Conservation (phyloP, 768 basidiomycete species). For the Mrakia blollopis region DNA sequence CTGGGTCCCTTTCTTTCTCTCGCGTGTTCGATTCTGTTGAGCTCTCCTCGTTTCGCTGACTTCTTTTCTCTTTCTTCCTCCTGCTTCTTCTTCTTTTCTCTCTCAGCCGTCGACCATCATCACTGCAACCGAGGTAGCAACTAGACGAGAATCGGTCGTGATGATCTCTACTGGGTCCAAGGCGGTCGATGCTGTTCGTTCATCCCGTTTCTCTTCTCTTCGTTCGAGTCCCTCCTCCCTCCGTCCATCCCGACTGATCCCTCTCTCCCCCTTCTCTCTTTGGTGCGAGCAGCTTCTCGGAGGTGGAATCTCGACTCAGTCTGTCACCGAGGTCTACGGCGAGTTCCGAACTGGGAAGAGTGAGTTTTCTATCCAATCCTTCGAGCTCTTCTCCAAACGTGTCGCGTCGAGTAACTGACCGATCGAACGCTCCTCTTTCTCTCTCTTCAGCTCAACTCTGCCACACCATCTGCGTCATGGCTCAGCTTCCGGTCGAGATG, state of each 20-base stretch:
- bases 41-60: too few species aligned
- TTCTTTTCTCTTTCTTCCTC: neutral
- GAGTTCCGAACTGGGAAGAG: slow-evolving; percentile 33
- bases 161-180: slow-evolving; percentile 27
- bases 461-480: slow-evolving; percentile 27
- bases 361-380: neutral
- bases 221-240: neutral
- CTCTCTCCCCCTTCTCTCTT: neutral
- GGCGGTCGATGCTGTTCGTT: slow-evolving; percentile 30
- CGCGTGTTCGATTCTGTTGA: too few species aligned
- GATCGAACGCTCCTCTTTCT: neutral
- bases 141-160: slow-evolving; percentile 19
- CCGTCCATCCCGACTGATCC: neutral
- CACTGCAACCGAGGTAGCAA: slow-evolving; percentile 27
- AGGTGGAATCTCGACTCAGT: slow-evolving; percentile 31
- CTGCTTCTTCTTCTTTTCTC: neutral
- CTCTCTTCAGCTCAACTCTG: slow-evolving; percentile 13
- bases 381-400: too few species aligned
- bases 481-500: slow-evolving; percentile 32
- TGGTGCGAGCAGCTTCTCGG: neutral
- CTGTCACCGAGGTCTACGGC: slow-evolving; percentile 31
- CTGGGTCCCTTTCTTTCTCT: neutral
- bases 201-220: neutral
- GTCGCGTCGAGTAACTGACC: neutral
- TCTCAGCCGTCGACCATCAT: slow-evolving; percentile 29